Evolutionary conservation across 2,329 filamentous ascomycete genomes (phyloP), one percentile per base, ranked within the genome.

Genomic region (Aphanocladium album): DNA sequence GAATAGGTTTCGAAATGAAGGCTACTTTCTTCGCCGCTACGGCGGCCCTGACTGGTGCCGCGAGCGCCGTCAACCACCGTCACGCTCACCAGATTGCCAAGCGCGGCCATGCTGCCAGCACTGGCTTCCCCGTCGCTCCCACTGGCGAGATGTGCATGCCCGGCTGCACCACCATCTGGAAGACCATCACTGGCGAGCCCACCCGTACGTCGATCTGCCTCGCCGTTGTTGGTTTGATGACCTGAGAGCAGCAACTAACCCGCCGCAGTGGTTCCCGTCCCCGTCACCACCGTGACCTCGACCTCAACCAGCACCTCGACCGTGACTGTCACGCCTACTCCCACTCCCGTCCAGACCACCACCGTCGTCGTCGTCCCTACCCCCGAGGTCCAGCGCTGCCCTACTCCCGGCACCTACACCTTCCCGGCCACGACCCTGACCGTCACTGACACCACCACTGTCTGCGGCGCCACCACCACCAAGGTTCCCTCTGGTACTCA

Each of bases 81-180:
- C 86, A 86, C 69, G 80, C 76, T 62, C 86, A 89, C 75, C 78
- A 80, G 55, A 80, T 87, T 71, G 71, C 77, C 71, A 80, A 80
- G 79, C 79, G 77, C 70, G 71, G 68, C 66, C 66, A 73, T 69
- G 72, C 73, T 68, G 75, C 65, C 54, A 74, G 59, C 50, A 50
- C 49, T 19, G 56, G 56, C 14, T 52, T 59, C 35, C 56, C 56
- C n/a, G 3, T 43, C n/a, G 30, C 47, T 9, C 49, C 60, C 12
- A 56, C 61, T 19, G 61, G 73, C 64, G 77, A 76, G 37, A 72
- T 80, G 64, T 91, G 89, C 73, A 70, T 76, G 39, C 77, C 78
- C 53, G 82, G 82, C 64, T 93, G 89, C 83, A 88, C 83, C 66
- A 91, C 89, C 73, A 85, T 89, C 79, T 89, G 86, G 76, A 83